A percentile compares a stretch with the other conserved stretches of the same genome.
These are phyloP conservation scores for Maudiozyma barnettii DNA, from an alignment of 805 yeast species.

Conservation along the genomic window DNA sequence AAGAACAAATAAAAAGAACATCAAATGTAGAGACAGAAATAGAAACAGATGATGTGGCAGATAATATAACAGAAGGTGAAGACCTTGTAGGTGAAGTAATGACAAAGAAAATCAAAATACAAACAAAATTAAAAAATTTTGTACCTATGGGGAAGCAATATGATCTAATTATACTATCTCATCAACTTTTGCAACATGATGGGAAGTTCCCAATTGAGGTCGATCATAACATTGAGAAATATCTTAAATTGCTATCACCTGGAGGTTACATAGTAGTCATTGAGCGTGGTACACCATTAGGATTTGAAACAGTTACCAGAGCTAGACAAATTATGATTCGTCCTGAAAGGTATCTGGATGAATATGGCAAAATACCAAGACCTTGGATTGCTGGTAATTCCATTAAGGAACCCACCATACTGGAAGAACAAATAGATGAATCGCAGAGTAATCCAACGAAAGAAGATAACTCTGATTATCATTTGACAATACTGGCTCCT, in stretches of 20 bases:
- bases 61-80: conserved; percentile 20
- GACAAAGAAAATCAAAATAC: conserved; percentile 44
- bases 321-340: conserved; percentile 87
- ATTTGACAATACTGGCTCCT: conserved; percentile 71
- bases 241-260: conserved; percentile 58
- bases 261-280: conserved; percentile 70
- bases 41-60: background rate
- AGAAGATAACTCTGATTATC: conserved; percentile 33
- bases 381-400: conserved; percentile 49
- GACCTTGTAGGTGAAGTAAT: conserved; percentile 45
- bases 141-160: conserved; percentile 46
- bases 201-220: conserved; percentile 61
- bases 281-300: conserved; percentile 85
- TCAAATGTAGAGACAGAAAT: conserved; percentile 3
- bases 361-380: conserved; percentile 57
- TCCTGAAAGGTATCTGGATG: conserved; percentile 56
- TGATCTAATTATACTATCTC: conserved; percentile 76
- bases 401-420: conserved; percentile 8
- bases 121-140: conserved; percentile 46
- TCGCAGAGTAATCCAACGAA: conserved; percentile 1
- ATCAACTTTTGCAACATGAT: conserved; percentile 56
- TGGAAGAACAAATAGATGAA: background rate
- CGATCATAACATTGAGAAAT: conserved; percentile 53
- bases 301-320: conserved; percentile 80
- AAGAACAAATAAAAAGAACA: conserved; percentile 3